Percentiles rank a stretch among this genome's conserved stretches.
Evolutionary conservation across 106 monocot species (phyloP).

Genomic region (Gastrodia elata): DNA sequence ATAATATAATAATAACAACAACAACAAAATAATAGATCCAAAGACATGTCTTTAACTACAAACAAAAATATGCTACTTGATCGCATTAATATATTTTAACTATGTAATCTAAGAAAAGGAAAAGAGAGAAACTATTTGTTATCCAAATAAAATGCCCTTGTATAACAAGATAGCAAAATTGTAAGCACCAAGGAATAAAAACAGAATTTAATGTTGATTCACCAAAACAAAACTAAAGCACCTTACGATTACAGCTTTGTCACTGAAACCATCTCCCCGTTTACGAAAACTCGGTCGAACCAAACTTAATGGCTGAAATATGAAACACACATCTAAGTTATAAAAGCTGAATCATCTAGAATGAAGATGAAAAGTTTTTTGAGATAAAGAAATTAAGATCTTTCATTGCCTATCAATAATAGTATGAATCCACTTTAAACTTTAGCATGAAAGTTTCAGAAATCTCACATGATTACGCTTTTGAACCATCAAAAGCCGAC

Average conservation of each 20-base stretch:
- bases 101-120: neutral
- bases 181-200: neutral
- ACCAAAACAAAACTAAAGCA: conserved; percentile 11
- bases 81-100: neutral
- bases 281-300: conserved; percentile 44
- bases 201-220: conserved; percentile 4
- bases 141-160: neutral
- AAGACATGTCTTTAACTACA: neutral
- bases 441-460: neutral
- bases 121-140: neutral
- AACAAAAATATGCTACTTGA: neutral
- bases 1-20: no score
- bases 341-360: neutral
- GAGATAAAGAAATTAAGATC: neutral
- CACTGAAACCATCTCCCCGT: conserved; percentile 75
- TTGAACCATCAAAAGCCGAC: conserved; percentile 60
- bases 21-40: neutral
- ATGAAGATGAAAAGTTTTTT: neutral
- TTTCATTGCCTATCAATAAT: neutral
- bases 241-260: conserved; percentile 90
- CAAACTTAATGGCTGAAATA: conserved; percentile 60
- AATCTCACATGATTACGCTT: conserved; percentile 82
- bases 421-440: neutral
- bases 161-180: neutral
- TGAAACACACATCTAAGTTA: neutral